phyloP scores from a whole-genome alignment of 2,329 filamentous ascomycete genomes.

The Tolypocladium guangdongense region DNA sequence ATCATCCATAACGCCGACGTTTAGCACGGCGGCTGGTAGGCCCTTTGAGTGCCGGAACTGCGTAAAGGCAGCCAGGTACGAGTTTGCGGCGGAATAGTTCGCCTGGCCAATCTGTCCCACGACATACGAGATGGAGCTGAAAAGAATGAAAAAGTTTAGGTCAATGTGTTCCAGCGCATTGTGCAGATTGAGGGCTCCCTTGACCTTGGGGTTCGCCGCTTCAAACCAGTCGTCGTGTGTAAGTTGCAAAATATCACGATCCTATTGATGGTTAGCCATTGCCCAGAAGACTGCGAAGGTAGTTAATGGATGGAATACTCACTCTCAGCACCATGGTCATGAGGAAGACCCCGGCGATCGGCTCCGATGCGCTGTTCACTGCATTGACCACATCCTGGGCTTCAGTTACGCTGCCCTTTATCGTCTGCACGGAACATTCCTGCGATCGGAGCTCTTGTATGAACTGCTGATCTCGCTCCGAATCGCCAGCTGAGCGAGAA shows the following conservation, averaged over 20 bases:
- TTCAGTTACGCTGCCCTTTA: constrained; percentile 14
- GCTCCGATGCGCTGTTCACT: neutral
- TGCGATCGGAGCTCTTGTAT: neutral
- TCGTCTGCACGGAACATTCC: neutral
- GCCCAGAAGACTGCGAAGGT: neutral
- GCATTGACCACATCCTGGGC: neutral
- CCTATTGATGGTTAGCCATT: neutral
- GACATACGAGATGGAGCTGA: constrained; percentile 14
- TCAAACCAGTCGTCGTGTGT: constrained; percentile 13
- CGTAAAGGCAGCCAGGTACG: constrained; percentile 16
- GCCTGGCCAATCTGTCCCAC: constrained; percentile 16
- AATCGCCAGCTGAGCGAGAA: constrained; percentile 3
- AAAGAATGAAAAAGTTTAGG: constrained; percentile 19
- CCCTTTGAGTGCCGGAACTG: constrained; percentile 3
- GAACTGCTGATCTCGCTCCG: neutral
- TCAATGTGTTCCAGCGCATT: constrained; percentile 4
- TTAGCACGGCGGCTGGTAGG: constrained; percentile 4
- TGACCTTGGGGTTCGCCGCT: constrained; percentile 16
- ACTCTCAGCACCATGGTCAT: constrained; percentile 16
- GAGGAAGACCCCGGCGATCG: constrained; percentile 2
- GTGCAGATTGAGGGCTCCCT: constrained; percentile 22
- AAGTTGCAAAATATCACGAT: constrained; percentile 2
- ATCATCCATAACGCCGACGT: constrained; percentile 2
- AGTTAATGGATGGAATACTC: neutral
- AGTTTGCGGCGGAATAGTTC: constrained; percentile 21